Conservation (phyloP, 1,284 basidiomycete species). For the Pterulicium gracile region DNA sequence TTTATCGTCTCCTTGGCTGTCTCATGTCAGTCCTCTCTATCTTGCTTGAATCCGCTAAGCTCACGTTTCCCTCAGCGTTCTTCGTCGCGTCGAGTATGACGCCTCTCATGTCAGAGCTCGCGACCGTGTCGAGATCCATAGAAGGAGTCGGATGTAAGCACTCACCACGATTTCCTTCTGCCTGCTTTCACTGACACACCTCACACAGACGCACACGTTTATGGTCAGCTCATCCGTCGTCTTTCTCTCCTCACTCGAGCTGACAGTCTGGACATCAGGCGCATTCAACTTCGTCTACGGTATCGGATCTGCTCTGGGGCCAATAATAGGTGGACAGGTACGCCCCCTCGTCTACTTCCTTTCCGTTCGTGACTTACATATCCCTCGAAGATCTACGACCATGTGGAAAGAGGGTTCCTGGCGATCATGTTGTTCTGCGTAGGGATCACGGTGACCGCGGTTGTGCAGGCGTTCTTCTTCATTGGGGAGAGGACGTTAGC, state of each 20-base stretch:
- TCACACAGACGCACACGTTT: conserved; percentile 48
- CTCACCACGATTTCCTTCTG: neutral
- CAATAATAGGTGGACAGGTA: conserved; percentile 58
- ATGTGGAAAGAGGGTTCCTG: conserved; percentile 42
- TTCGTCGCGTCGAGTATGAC: conserved; percentile 51
- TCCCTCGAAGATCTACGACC: conserved; percentile 41
- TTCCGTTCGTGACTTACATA: conserved; percentile 8
- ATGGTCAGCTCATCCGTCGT: conserved; percentile 17
- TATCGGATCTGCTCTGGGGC: conserved; percentile 51
- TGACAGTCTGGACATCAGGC: conserved; percentile 25
- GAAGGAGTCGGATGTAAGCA: conserved; percentile 58
- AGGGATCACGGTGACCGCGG: conserved; percentile 28
- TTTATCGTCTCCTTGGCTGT: conserved; percentile 54
- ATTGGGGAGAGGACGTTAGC: conserved; percentile 37
- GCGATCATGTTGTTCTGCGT: conserved; percentile 36
- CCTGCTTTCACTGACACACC: conserved; percentile 9
- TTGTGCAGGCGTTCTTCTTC: conserved; percentile 30
- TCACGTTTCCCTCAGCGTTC: conserved; percentile 7
- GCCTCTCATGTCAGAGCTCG: conserved; percentile 55
- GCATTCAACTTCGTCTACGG: conserved; percentile 63
- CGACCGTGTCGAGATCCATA: conserved; percentile 39
- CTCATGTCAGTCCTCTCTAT: conserved; percentile 31
- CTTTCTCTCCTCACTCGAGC: neutral
- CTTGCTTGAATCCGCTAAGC: neutral
- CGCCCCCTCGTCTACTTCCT: conserved; percentile 7